Conservation (phyloP, 495 filamentous ascomycete genomes). For the Aspergillus biplanus region DNA sequence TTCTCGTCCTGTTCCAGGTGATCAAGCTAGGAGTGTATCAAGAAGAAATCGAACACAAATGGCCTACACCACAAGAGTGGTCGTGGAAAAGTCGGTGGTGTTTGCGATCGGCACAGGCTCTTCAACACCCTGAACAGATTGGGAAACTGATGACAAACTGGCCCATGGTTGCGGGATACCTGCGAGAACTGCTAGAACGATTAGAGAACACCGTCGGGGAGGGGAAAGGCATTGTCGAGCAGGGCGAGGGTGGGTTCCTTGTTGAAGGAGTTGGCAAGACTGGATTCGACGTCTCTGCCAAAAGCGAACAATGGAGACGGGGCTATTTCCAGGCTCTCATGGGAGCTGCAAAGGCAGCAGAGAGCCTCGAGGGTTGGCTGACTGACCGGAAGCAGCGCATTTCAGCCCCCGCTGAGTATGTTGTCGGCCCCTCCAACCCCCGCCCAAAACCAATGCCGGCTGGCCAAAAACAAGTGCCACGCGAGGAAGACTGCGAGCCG, state of each 20-base stretch:
- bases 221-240: slow-evolving; percentile 63
- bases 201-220: slow-evolving; percentile 68
- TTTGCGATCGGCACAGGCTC: slow-evolving; percentile 59
- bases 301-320: slow-evolving; percentile 78
- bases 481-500: slow-evolving; percentile 70
- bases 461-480: slow-evolving; percentile 58
- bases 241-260: slow-evolving; percentile 58
- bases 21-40: slow-evolving; percentile 63
- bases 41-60: slow-evolving; percentile 71
- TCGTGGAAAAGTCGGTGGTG: slow-evolving; percentile 60
- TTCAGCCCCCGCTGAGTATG: slow-evolving; percentile 67
- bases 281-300: slow-evolving; percentile 71
- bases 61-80: slow-evolving; percentile 79
- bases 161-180: slow-evolving; percentile 59
- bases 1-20: slow-evolving; percentile 54
- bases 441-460: slow-evolving; percentile 71
- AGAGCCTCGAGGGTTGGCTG: slow-evolving; percentile 79
- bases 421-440: slow-evolving; percentile 83
- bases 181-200: slow-evolving; percentile 56
- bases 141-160: slow-evolving; percentile 63
- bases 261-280: slow-evolving; percentile 59
- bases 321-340: slow-evolving; percentile 83
- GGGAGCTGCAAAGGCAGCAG: slow-evolving; percentile 72
- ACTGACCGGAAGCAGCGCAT: slow-evolving; percentile 65
- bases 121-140: slow-evolving; percentile 56